Conservation (phyloP, 345 rosid species). For the Cardamine chenopodiifolia region DNA sequence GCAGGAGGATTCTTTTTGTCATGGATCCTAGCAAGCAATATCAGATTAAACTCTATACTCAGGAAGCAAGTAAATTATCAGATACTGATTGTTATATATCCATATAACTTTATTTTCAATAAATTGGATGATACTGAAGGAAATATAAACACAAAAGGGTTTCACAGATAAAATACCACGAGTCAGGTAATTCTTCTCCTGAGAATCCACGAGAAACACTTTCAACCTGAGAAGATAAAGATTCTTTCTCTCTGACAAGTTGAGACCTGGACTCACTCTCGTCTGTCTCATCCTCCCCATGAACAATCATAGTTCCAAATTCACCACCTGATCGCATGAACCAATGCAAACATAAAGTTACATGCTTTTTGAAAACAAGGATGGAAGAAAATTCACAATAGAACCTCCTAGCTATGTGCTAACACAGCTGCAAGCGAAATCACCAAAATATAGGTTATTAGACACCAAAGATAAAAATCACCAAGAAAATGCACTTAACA, state of each 20-base stretch:
- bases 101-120: constrained; percentile 1
- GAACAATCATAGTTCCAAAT: constrained; percentile 81
- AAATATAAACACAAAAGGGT: neutral
- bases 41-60: constrained; percentile 13
- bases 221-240: constrained; percentile 45
- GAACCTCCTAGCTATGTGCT: constrained; percentile 11
- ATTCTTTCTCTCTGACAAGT: constrained; percentile 42
- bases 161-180: constrained; percentile 46
- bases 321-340: constrained; percentile 55
- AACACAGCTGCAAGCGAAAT: constrained; percentile 14
- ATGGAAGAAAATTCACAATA: constrained; percentile 4
- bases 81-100: neutral
- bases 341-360: constrained; percentile 18
- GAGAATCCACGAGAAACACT: constrained; percentile 44
- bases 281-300: constrained; percentile 58
- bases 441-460: constrained; percentile 5
- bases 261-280: constrained; percentile 40
- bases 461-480: neutral
- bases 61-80: constrained; percentile 19
- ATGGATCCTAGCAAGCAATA: constrained; percentile 50
- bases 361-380: constrained; percentile 11
- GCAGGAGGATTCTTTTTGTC: constrained; percentile 43
- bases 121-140: neutral
- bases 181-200: constrained; percentile 44
- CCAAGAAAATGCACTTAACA: constrained; percentile 15